Evolutionary conservation across 768 basidiomycete genomes (phyloP).

Genomic region (Tricholoma matsutake): DNA sequence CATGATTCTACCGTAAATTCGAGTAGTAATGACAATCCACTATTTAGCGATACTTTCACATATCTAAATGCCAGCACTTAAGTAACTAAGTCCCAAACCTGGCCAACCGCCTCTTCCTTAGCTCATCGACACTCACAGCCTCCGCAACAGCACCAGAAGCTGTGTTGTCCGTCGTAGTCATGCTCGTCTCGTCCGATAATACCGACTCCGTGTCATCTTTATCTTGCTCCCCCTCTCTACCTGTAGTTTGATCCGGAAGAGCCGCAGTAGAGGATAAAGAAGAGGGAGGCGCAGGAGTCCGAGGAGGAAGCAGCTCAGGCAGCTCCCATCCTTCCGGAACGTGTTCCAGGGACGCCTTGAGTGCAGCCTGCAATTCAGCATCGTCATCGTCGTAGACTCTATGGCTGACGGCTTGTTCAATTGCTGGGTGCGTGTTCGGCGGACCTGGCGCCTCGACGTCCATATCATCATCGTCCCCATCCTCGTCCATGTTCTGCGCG

Average conservation of each 20-base stretch:
- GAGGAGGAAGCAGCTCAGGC: constrained; percentile 22
- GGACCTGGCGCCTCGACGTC: constrained; percentile 11
- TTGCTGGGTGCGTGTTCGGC: background rate
- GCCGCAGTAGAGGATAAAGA: background rate
- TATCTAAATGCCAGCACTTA: constrained; percentile 18
- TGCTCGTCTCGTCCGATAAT: constrained; percentile 32
- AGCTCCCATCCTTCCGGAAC: constrained; percentile 51
- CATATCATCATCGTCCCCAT: constrained; percentile 21
- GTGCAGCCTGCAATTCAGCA: constrained; percentile 80
- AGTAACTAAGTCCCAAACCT: constrained; percentile 54
- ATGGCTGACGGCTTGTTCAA: constrained; percentile 17
- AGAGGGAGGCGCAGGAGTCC: constrained; percentile 6
- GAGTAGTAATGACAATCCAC: background rate
- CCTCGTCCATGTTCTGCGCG: constrained; percentile 10
- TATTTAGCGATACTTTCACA: background rate
- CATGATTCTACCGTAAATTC: background rate
- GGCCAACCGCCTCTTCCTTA: constrained; percentile 60
- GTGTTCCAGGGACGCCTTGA: constrained; percentile 75
- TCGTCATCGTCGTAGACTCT: constrained; percentile 86
- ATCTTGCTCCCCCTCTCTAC: constrained; percentile 12
- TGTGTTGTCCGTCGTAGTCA: constrained; percentile 12
- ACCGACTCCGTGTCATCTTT: constrained; percentile 36
- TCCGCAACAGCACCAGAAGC: constrained; percentile 26
- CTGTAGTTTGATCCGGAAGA: background rate
- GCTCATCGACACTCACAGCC: constrained; percentile 57